Base-by-base conservation (phyloP, 768 basidiomycete genomes). In the Trametes gibbosa region DNA sequence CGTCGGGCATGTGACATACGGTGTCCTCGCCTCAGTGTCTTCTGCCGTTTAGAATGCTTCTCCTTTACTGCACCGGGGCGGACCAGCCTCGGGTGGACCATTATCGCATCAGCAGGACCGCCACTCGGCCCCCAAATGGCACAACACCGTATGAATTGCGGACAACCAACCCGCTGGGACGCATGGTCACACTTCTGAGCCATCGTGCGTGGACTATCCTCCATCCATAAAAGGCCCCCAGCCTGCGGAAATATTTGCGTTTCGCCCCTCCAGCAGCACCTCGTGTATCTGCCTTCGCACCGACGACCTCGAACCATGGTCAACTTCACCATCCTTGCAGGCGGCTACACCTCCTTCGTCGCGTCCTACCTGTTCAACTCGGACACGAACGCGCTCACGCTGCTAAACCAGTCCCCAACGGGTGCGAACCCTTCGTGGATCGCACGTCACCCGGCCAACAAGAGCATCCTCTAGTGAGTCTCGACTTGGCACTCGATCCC, bases 281-380 rank as follows among this genome's bases (percentile, higher is more conserved):
- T n/a, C n/a, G 43, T 29, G n/a, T 41, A 24, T 3, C 24, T n/a
- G 24, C 19, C 5, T 5, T 35, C 6, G 34, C 34, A 7, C 3
- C 4, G 4, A 29, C 32, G 17, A 4, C 19, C 10, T 16, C 19
- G n/a, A 12, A 50, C 19, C 43, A 89, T 88, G 87, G 86, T 88
- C 64, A 78, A 82, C 54, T 83, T 85, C 66, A 85, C 77, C 4
- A 85, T 90, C 61, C 77, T 89, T 35, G 87, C 87, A 29, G 86
- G 87, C 34, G 86, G 86, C 16, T 88, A 82, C 66, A 70, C 74
- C 23, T 71, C 81, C 58, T 85, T 84, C 64, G 76, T 89, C 53
- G 83, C 83, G 2, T 80, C 84, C 0, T 88, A 87, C 69, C 66
- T 82, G 35, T 89, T 89, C 73, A 79, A 83, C 65, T 72, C 81